Percentiles rank a stretch among this genome's conserved stretches.
phyloP scores from a whole-genome alignment of 2,329 filamentous ascomycete species.

The Magnaporthiopsis poae region DNA sequence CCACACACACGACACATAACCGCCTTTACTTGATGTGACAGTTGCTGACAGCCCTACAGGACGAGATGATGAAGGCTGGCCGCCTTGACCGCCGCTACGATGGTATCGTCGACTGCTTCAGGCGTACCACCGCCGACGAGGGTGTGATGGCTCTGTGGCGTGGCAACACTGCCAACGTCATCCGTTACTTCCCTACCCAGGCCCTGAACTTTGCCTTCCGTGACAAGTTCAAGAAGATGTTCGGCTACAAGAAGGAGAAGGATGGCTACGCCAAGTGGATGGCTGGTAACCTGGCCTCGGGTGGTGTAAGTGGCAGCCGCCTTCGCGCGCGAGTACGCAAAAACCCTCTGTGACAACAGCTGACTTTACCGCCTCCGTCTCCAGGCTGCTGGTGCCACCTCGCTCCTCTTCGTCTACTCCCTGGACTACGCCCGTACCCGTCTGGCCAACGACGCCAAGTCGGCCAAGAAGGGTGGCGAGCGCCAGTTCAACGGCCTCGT shows the following conservation, averaged over 20 bases:
- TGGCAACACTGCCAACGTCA: conserved; percentile 99
- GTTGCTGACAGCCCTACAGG: conserved; percentile 46
- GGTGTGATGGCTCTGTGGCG: conserved; percentile 94
- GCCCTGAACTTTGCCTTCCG: conserved; percentile 99
- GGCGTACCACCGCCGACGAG: conserved; percentile 78
- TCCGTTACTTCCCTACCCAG: conserved; percentile 99
- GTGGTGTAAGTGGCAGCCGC: conserved; percentile 67
- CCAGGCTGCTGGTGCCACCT: conserved; percentile 94
- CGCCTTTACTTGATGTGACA: background rate
- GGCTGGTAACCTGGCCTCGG: conserved; percentile 97
- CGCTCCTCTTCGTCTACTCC: conserved; percentile 99
- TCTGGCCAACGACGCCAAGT: conserved; percentile 99
- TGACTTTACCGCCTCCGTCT: conserved; percentile 8
- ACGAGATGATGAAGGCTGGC: conserved; percentile 99
- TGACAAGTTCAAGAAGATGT: conserved; percentile 99
- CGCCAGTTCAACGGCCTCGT: conserved; percentile 99
- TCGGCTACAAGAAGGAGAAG: conserved; percentile 99
- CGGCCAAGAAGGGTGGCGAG: conserved; percentile 88
- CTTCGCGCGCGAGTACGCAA: background rate
- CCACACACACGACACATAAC: background rate
- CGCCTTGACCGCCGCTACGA: conserved; percentile 96
- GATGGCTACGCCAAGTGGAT: conserved; percentile 99
- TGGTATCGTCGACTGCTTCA: conserved; percentile 93
- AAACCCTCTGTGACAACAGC: background rate
- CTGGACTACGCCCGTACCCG: conserved; percentile 99